Evolutionary conservation across 768 basidiomycete species (phyloP), one percentile per base, ranked within the genome.

Genomic region (Pleurotus sapidus): DNA sequence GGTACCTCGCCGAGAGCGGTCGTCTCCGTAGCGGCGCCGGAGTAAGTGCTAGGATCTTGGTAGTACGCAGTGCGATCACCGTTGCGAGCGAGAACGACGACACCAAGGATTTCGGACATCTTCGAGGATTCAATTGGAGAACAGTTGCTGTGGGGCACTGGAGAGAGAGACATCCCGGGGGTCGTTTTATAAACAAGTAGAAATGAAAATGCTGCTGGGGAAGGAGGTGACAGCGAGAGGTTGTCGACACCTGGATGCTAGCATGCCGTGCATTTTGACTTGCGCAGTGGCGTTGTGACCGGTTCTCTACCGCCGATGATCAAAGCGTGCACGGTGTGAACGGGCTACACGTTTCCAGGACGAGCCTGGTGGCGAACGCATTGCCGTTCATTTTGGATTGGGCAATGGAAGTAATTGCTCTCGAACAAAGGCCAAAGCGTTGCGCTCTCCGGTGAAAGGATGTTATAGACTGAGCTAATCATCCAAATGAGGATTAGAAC

Each of bases 31-130:
- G 79, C 78, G 27, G 79, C 74, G 46, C 79, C 77, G 60, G 82
- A 73, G 67, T 91, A 91, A 34, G 81, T 87, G 64, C 73, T 69
- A 20, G 90, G 89, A 67, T 91, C 80, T 70, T 92, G 90, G 74
- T 81, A 81, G 70, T 78, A 87, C 65, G 79, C 82, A 64, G 69
- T 71, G 61, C 89, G 84, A 72, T 90, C 89, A 58, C 90, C 90
- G 68, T 91, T 91, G 68, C 90, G 86, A 58, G 86, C 84, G 66
- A 92, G 76, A 69, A 91, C 77, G 64, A 92, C 80, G 66, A 86
- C 88, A 74, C 90, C 90, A 65, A 87, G 85, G 58, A 91, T 86
- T 73, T 86, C 76, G 60, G 81, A 81, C 61, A 80, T 67, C 68
- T 59, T 55, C 50, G 24, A 56, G 56, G 46, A 57, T 53, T 49